A percentile compares a stretch with the other conserved stretches of the same genome.
Conservation (phyloP, 2,329 filamentous ascomycete species). For the Rutstroemia sp. region DNA sequence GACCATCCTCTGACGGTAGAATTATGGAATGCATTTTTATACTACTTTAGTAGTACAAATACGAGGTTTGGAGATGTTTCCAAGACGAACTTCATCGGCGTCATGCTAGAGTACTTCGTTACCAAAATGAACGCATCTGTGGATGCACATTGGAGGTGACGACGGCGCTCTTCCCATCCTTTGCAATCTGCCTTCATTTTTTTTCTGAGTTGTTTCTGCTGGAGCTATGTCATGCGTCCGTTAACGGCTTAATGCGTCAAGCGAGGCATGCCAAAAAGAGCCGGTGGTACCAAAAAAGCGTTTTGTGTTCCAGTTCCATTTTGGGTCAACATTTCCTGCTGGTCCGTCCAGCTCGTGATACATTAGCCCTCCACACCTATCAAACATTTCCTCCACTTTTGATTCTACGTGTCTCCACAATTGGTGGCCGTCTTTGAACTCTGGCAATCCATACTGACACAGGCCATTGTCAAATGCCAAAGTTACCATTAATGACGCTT, state of each 20-base stretch:
- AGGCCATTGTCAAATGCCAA: conserved; percentile 14
- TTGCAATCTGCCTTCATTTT: background rate
- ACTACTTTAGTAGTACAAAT: conserved; percentile 2
- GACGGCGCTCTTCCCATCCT: background rate
- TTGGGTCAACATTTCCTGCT: conserved; percentile 26
- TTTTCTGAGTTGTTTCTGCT: background rate
- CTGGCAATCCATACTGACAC: conserved; percentile 20
- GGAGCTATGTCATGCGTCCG: conserved; percentile 16
- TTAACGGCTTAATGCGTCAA: conserved; percentile 21
- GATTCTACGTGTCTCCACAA: conserved; percentile 26
- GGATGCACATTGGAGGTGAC: background rate
- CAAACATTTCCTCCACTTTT: conserved; percentile 26
- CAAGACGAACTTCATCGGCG: background rate
- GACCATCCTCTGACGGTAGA: background rate
- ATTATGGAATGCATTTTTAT: background rate
- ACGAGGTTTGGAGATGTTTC: background rate
- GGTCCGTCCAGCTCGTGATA: conserved; percentile 18
- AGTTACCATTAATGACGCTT: conserved; percentile 13
- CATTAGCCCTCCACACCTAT: conserved; percentile 30
- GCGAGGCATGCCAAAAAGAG: conserved; percentile 16
- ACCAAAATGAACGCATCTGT: background rate
- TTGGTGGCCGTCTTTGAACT: conserved; percentile 13
- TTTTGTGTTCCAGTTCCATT: conserved; percentile 22
- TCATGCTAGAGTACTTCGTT: background rate
- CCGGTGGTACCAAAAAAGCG: conserved; percentile 12